Base-by-base conservation (phyloP, 2,329 filamentous ascomycete genomes). In the Aspergillus tanneri region DNA sequence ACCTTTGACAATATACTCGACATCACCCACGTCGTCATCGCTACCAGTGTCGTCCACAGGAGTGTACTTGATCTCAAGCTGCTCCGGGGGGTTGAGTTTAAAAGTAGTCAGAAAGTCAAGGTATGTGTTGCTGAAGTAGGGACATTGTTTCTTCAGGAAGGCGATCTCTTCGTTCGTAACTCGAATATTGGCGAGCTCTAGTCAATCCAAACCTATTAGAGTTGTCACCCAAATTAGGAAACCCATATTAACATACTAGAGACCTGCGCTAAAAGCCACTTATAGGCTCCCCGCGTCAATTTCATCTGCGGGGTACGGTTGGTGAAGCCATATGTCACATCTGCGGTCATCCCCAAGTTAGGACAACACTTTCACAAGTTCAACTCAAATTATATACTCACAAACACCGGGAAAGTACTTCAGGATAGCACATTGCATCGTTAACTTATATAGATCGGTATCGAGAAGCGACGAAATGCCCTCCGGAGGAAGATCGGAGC, bases 371-470 rank as follows among this genome's bases (percentile, higher is more conserved):
- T n/a, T 21, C n/a, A 9, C 10, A 18, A 24, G 24, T 2, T 19
- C 8, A 19, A 18, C 18, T 2, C 16, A n/a, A 1, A 11, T 0
- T n/a, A 12, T 19, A 12, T 34, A 66, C 72, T 64, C 57, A 77
- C 75, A 58, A 49, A 77, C 75, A 49, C 91, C 79, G 25, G 86
- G 86, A 70, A 95, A 97, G 75, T 91, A 95, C 71, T 95, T 95
- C 59, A 95, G 81, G 56, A 97, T 86, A 53, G 90, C 90, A 67
- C 88, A 96, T 85, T 99, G 93, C 93, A 99, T 99, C 16, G 93
- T 99, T 71, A 99, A 74, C 73, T 99, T 99, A 81, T 96, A 99
- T 52, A 99, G 72, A 68, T 87, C 84, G 12, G 87, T 92, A 65
- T 93, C 88, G 46, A 93, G 77, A 65, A 93, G 86, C 64, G 88